These are phyloP conservation scores for Flueggea neowawraea DNA, from an alignment of 441 rosid genomes.

Conservation along the genomic window DNA sequence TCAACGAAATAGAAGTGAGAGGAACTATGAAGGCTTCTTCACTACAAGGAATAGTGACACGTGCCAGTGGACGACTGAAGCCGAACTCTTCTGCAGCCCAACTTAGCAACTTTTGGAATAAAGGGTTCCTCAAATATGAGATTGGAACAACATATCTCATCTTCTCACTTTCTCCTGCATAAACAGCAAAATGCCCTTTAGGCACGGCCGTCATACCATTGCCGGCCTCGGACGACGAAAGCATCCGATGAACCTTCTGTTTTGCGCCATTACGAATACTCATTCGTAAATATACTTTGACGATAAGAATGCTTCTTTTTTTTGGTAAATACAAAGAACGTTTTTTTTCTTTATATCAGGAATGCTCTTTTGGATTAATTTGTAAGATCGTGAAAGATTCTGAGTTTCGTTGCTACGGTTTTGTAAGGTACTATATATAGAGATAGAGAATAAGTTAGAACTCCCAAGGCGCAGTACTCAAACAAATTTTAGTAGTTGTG, in stretches of 20 bases:
- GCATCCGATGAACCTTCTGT: no score
- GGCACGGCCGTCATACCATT: slow-evolving; percentile 7
- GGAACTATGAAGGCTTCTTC: slow-evolving; percentile 17
- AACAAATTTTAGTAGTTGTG: no score
- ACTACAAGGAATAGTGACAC: slow-evolving; percentile 37
- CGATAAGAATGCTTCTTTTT: no score
- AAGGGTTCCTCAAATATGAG: slow-evolving; percentile 30
- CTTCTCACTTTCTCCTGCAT: slow-evolving; percentile 34
- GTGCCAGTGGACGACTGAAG: slow-evolving; percentile 43
- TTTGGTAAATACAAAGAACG: no score
- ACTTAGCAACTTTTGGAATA: slow-evolving; percentile 33
- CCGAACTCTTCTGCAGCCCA: slow-evolving; percentile 46
- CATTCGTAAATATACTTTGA: no score
- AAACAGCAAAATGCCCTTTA: slow-evolving; percentile 37
- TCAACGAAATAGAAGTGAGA: neutral
- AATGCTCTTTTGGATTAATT: no score
- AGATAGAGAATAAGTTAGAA: no score
- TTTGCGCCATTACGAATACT: neutral
- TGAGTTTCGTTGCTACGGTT: no score
- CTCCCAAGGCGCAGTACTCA: no score
- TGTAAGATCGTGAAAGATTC: no score
- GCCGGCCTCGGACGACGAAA: neutral
- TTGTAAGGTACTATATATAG: no score
- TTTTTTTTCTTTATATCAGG: no score
- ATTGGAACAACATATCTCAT: slow-evolving; percentile 38